Percentiles rank a stretch among this genome's conserved stretches.
These are phyloP conservation scores for Delonix regia DNA, from an alignment of 306 rosid genomes.

Conservation along the genomic window DNA sequence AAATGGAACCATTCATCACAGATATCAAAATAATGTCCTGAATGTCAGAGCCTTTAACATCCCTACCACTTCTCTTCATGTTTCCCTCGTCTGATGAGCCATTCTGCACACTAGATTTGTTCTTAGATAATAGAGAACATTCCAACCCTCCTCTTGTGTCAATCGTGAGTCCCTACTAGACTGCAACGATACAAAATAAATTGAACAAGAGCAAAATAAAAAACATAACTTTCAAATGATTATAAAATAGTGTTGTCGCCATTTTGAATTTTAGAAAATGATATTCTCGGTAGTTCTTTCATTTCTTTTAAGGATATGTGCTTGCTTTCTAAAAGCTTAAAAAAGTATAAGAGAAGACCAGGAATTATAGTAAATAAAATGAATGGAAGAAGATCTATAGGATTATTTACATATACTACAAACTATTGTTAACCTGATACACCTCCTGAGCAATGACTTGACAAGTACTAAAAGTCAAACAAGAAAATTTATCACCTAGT, in stretches of 20 bases:
- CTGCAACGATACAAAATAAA: conserved; percentile 39
- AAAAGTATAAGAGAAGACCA: too few relatives aligned
- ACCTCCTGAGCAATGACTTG: too few relatives aligned
- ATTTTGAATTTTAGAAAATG: neutral
- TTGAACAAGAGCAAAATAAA: conserved; percentile 6
- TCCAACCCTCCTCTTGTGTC: conserved; percentile 42
- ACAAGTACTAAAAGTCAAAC: too few relatives aligned
- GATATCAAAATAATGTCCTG: conserved; percentile 41
- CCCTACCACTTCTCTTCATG: conserved; percentile 41
- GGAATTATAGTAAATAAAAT: too few relatives aligned
- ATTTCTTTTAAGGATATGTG: conserved; percentile 10
- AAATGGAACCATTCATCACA: conserved; percentile 29
- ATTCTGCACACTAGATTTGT: conserved; percentile 35
- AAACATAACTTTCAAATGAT: neutral
- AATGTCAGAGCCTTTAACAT: conserved; percentile 35
- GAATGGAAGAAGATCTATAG: too few relatives aligned
- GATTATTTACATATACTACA: too few relatives aligned
- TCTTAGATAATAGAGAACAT: conserved; percentile 39
- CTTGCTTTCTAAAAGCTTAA: too few relatives aligned
- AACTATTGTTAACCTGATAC: too few relatives aligned
- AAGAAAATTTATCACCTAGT: too few relatives aligned
- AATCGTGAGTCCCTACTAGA: conserved; percentile 47
- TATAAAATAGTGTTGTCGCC: neutral
- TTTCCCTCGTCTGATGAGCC: conserved; percentile 40
- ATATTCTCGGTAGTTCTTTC: neutral